These are phyloP conservation scores for Fistulinella cinereoalba DNA, from an alignment of 1,284 basidiomycete species.

Conservation along the genomic window DNA sequence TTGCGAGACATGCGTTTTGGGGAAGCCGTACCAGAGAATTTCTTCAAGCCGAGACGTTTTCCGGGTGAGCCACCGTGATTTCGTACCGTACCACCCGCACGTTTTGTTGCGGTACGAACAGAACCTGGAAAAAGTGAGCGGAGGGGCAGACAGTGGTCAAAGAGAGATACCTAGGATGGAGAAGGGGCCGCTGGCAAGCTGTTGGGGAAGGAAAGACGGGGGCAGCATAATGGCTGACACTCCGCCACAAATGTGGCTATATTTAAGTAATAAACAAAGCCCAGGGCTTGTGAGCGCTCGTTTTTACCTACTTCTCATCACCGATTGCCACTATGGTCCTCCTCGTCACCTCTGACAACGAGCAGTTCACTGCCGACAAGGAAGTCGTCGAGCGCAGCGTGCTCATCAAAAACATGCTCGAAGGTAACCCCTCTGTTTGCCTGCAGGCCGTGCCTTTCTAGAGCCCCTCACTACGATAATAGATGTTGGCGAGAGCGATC, in stretches of 20 bases:
- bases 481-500: constrained; percentile 93
- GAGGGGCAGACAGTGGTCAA: constrained; percentile 1
- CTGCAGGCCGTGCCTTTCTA: no score
- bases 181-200: constrained; percentile 44
- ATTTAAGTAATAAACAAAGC: no score
- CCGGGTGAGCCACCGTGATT: constrained; percentile 91
- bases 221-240: constrained; percentile 25
- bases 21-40: constrained; percentile 74
- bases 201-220: constrained; percentile 35
- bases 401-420: constrained; percentile 99
- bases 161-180: constrained; percentile 44
- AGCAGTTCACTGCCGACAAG: constrained; percentile 91
- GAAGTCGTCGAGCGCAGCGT: constrained; percentile 94
- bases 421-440: constrained; percentile 65
- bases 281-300: not conserved
- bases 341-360: constrained; percentile 92
- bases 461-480: not conserved
- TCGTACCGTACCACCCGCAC: constrained; percentile 87
- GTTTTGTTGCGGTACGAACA: constrained; percentile 90
- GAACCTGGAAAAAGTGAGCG: constrained; percentile 42
- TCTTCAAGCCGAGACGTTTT: constrained; percentile 89
- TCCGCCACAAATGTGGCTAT: constrained; percentile 16
- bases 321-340: constrained; percentile 57
- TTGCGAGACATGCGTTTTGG: constrained; percentile 7
- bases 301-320: constrained; percentile 3